Evolutionary conservation across 2,329 filamentous ascomycete genomes (phyloP).

Genomic region (Ceratocystis cubensis): DNA sequence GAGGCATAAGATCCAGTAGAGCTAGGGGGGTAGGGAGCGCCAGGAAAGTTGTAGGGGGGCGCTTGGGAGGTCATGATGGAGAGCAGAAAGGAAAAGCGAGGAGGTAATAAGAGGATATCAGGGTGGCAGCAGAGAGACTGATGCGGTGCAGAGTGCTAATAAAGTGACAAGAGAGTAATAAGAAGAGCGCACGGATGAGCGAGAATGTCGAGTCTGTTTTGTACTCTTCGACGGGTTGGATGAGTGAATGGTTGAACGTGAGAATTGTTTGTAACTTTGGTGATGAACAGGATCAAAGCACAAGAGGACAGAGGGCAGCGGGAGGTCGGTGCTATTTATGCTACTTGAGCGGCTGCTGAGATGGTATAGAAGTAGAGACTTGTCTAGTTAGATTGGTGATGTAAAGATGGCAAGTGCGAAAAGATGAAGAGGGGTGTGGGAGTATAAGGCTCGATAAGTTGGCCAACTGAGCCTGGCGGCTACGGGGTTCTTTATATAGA

Average conservation of each 20-base stretch:
- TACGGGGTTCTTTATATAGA: constrained; percentile 5
- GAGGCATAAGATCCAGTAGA: not conserved
- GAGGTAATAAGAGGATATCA: not conserved
- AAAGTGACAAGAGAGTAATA: not conserved
- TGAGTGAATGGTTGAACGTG: not conserved
- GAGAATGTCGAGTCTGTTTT: not conserved
- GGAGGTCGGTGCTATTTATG: not conserved
- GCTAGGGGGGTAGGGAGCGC: constrained; percentile 12
- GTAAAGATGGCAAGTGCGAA: not conserved
- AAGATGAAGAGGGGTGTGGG: not conserved
- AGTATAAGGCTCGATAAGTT: not conserved
- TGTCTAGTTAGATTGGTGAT: not conserved
- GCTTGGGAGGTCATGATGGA: constrained; percentile 11
- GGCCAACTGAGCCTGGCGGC: not conserved
- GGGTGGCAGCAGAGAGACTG: not conserved
- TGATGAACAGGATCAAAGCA: not conserved
- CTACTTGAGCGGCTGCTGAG: not conserved
- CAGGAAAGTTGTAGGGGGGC: not conserved
- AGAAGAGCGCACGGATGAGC: not conserved
- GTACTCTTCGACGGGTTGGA: not conserved
- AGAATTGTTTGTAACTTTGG: not conserved
- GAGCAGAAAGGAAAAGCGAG: not conserved
- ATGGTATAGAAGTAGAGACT: not conserved
- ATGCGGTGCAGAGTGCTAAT: not conserved
- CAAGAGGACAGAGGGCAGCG: not conserved